These are phyloP conservation scores for Akanthomyces dipterigenus DNA, from an alignment of 2,329 filamentous ascomycete species.

Conservation along the genomic window DNA sequence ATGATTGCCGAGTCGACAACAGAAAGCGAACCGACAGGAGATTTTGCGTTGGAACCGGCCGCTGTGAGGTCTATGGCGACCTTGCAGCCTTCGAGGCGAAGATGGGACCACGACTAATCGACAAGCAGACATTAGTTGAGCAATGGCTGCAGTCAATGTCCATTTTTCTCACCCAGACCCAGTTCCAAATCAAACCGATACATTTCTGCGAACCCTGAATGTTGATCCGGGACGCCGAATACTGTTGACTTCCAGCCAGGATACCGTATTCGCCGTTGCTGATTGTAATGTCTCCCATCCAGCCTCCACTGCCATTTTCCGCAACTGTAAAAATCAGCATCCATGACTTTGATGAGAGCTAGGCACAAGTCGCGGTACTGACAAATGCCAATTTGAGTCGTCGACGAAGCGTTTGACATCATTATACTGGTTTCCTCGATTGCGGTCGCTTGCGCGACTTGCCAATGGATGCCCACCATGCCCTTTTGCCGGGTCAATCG, in stretches of 20 bases:
- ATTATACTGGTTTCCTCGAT: background rate
- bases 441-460: slow-evolving; percentile 9
- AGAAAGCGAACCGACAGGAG: background rate
- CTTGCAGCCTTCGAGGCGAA: background rate
- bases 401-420: slow-evolving; percentile 4
- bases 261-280: background rate
- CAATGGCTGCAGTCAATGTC: too few relatives aligned
- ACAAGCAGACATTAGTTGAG: too few relatives aligned
- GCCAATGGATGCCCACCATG: slow-evolving; percentile 13
- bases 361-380: background rate
- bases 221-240: background rate
- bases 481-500: slow-evolving; percentile 11
- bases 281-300: background rate
- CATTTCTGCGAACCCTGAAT: background rate
- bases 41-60: background rate
- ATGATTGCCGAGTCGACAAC: background rate
- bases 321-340: background rate
- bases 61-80: background rate
- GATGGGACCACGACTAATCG: background rate
- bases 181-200: background rate
- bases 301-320: slow-evolving; percentile 10
- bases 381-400: background rate
- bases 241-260: background rate
- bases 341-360: background rate
- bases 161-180: background rate